Evolutionary conservation across 2,329 filamentous ascomycete species (phyloP), one percentile per base, ranked within the genome.

Genomic region (Paraphaeosphaeria minitans): DNA sequence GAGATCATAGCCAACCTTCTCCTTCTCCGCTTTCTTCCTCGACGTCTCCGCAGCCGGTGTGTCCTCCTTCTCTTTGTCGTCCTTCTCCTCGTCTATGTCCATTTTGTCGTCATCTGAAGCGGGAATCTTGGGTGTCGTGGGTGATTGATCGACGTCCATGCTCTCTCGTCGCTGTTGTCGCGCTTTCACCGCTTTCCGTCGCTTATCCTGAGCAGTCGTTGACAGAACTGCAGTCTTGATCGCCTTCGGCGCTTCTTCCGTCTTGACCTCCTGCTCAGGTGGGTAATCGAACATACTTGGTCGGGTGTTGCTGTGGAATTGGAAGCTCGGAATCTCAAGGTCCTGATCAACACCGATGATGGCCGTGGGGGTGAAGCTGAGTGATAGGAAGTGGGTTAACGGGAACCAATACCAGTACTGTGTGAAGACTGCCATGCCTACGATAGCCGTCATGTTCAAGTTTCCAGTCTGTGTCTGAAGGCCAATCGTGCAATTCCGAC

Each of bases 331-430:
- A 55, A 97, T 92, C 70, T 97, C 92, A 14, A 99, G 85, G 72
- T 97, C 92, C 72, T 96, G 90, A 74, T 99, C 93, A 27, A 99
- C 87, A 60, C 91, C 94, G 68, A 98, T 97, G 72, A 99, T 91
- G 1, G 95, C 91, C 1, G 96, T 99, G 1, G 95, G 95, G n/a
- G 92, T 93, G 80, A 99, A 98, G 71, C 92, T 93, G 61, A 99
- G 84, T 0, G 94, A 96, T 58, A 99, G 78, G 87, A 99, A 99
- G 79, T 99, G 95, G 31, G 95, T 96, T 71, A 98, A 90, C 60
- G 95, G 95, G 86, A 99, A 99, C 95, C 95, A 99, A 82, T 99
- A 99, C 95, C 95, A 99, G 82, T 99, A 99, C 77, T 99, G 95
- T 9, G 93, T 96, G 80, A 99, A 99, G 55, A 99, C 91, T 29